These are phyloP conservation scores for Pseudogymnoascus verrucosus DNA, from an alignment of 2,329 filamentous ascomycete genomes.

Conservation along the genomic window DNA sequence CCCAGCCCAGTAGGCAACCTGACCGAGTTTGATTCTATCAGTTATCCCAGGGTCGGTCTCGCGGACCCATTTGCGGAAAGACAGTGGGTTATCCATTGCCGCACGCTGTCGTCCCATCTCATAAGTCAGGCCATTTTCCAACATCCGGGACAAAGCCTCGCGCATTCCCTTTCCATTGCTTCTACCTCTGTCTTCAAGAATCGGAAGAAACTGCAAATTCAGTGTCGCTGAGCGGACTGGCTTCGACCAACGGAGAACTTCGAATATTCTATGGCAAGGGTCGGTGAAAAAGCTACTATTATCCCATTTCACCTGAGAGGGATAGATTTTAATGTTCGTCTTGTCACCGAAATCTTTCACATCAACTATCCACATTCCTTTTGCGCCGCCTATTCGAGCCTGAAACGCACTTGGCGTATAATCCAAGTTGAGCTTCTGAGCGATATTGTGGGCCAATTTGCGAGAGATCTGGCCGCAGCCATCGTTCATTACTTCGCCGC, in stretches of 20 bases:
- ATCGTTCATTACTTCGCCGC: conserved; percentile 51
- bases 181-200: conserved; percentile 52
- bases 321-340: conserved; percentile 57
- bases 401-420: conserved; percentile 59
- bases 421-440: conserved; percentile 39
- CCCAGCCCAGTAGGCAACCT: conserved; percentile 17
- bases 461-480: conserved; percentile 60
- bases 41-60: conserved; percentile 35
- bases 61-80: conserved; percentile 47
- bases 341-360: conserved; percentile 38
- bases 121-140: conserved; percentile 40
- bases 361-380: conserved; percentile 67
- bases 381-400: conserved; percentile 62
- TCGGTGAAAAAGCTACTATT: conserved; percentile 34
- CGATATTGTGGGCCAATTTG: conserved; percentile 46
- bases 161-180: conserved; percentile 38
- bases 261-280: conserved; percentile 51
- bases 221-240: conserved; percentile 45
- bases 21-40: conserved; percentile 25
- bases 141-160: conserved; percentile 38
- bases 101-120: conserved; percentile 45
- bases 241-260: conserved; percentile 46
- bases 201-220: conserved; percentile 61
- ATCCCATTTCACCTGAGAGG: conserved; percentile 62
- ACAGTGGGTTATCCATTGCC: conserved; percentile 41